phyloP scores from a whole-genome alignment of 805 yeast species.

The Yamadazyma sp. region DNA sequence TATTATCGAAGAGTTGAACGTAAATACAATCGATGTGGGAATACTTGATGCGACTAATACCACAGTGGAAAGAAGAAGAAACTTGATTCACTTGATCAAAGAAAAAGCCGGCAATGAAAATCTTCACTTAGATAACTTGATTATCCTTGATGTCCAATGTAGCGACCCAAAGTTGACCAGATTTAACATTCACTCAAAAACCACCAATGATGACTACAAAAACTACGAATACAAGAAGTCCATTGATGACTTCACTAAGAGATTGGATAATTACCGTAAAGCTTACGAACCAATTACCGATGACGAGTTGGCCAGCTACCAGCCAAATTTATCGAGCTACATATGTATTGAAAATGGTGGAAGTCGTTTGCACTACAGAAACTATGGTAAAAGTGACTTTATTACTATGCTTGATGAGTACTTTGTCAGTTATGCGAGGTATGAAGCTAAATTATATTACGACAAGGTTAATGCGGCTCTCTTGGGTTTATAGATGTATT shows the following conservation, averaged over 20 bases:
- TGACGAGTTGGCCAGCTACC: conserved; percentile 24
- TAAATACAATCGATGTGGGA: conserved; percentile 31
- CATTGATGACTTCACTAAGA: conserved; percentile 56
- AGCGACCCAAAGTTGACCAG: conserved; percentile 50
- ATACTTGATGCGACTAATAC: conserved; percentile 46
- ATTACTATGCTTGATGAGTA: conserved; percentile 10
- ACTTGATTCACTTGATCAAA: conserved; percentile 28
- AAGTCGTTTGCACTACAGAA: conserved; percentile 14
- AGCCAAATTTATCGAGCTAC: conserved; percentile 20
- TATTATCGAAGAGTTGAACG: conserved; percentile 30
- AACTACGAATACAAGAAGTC: conserved; percentile 52
- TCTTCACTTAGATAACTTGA: conserved; percentile 32
- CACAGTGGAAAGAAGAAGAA: conserved; percentile 31
- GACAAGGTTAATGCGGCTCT: conserved; percentile 22
- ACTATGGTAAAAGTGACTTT: conserved; percentile 12
- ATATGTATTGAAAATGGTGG: conserved; percentile 30
- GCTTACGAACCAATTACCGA: conserved; percentile 31
- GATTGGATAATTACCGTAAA: conserved; percentile 52
- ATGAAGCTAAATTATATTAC: conserved; percentile 25
- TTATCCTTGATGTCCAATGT: conserved; percentile 62
- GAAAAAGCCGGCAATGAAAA: conserved; percentile 8
- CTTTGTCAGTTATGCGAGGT: conserved; percentile 19
- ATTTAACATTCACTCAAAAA: conserved; percentile 64
- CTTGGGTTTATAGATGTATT: conserved; percentile 6
- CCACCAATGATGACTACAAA: conserved; percentile 60